Conservation (phyloP, 495 filamentous ascomycete genomes). For the Chaetomidium leptoderma region DNA sequence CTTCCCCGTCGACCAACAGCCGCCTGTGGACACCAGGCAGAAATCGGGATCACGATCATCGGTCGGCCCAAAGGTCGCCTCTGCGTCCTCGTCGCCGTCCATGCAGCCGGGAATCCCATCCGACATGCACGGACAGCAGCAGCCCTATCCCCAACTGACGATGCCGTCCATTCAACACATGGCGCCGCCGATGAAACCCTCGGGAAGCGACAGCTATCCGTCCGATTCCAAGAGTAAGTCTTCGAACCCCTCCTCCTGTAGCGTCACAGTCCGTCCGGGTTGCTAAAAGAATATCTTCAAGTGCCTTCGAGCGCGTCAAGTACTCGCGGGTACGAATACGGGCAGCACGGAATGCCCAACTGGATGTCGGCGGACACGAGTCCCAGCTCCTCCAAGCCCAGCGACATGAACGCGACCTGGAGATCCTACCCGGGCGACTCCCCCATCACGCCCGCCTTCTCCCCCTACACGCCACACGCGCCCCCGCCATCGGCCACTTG, state of each 20-base stretch:
- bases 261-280: neutral
- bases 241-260: neutral
- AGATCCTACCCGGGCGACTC: slow-evolving; percentile 38
- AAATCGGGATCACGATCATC: slow-evolving; percentile 40
- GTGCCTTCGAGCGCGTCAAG: slow-evolving; percentile 33
- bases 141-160: slow-evolving; percentile 43
- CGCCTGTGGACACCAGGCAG: slow-evolving; percentile 43
- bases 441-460: slow-evolving; percentile 39
- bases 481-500: slow-evolving; percentile 39
- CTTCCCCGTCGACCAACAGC: slow-evolving; percentile 84
- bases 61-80: slow-evolving; percentile 39
- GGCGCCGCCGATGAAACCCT: slow-evolving; percentile 43
- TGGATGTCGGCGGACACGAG: slow-evolving; percentile 44
- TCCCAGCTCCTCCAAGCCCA: slow-evolving; percentile 33
- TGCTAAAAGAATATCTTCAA: slow-evolving; percentile 37
- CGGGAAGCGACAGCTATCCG: slow-evolving; percentile 37
- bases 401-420: slow-evolving; percentile 37
- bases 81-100: slow-evolving; percentile 49
- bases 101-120: slow-evolving; percentile 41
- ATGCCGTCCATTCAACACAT: slow-evolving; percentile 50
- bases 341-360: slow-evolving; percentile 37
- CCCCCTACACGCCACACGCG: slow-evolving; percentile 39
- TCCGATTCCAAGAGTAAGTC: slow-evolving; percentile 41
- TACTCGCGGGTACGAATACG: slow-evolving; percentile 37
- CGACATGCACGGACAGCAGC: slow-evolving; percentile 41